These are phyloP conservation scores for Epichloe hybrida DNA, from an alignment of 2,329 filamentous ascomycete species.

Conservation along the genomic window DNA sequence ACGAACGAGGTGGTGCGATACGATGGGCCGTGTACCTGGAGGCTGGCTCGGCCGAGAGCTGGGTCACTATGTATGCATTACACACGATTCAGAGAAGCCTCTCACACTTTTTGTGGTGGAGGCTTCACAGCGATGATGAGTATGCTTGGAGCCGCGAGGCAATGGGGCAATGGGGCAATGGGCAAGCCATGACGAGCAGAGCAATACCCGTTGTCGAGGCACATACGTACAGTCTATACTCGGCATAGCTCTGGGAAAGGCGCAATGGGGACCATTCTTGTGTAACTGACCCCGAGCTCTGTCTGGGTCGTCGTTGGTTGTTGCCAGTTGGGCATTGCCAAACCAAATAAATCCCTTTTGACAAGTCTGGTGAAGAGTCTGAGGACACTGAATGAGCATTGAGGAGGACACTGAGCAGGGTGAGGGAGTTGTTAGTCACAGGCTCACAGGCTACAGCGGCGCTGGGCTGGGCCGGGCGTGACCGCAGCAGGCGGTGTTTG, in stretches of 20 bases:
- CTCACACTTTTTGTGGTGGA: too few relatives aligned
- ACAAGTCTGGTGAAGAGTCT: too few relatives aligned
- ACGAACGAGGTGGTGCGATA: too few relatives aligned
- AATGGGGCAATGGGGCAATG: too few relatives aligned
- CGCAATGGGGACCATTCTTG: not conserved
- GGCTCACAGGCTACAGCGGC: too few relatives aligned
- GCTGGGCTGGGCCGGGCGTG: conserved; percentile 6
- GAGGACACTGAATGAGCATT: too few relatives aligned
- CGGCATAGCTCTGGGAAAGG: not conserved
- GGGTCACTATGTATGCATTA: not conserved
- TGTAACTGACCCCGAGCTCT: not conserved
- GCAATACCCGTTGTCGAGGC: too few relatives aligned
- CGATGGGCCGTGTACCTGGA: not conserved
- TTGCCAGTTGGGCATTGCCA: not conserved
- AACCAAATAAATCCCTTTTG: not conserved
- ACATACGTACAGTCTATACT: too few relatives aligned
- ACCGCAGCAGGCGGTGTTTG: conserved; percentile 12
- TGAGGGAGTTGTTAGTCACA: not conserved
- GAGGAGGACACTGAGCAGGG: not conserved
- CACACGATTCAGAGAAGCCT: too few relatives aligned
- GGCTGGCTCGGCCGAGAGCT: not conserved
- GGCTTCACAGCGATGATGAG: too few relatives aligned
- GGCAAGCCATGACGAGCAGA: too few relatives aligned
- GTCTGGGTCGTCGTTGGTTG: not conserved
- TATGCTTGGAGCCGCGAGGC: too few relatives aligned